These are phyloP conservation scores for Coemansia sp. DNA, from an alignment of 192 early-diverging fungal genomes.

Conservation along the genomic window DNA sequence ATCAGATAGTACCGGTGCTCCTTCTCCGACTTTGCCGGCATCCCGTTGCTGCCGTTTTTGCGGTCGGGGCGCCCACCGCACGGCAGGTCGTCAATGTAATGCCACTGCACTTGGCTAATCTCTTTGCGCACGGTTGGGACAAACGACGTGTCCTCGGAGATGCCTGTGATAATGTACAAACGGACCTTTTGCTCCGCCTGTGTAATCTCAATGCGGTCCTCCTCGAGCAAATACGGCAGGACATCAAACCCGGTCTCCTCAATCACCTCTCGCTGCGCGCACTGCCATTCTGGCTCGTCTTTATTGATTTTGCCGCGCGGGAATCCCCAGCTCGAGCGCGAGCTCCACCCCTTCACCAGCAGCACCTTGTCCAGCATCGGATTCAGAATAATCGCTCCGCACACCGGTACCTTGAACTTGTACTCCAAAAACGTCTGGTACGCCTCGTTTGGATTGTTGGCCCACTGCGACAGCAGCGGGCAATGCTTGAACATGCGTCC, in stretches of 20 bases:
- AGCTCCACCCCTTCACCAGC: conserved; percentile 92
- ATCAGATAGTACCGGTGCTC: conserved; percentile 67
- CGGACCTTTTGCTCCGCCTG: conserved; percentile 88
- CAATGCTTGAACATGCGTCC: conserved; percentile 86
- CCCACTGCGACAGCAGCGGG: conserved; percentile 87
- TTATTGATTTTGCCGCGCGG: conserved; percentile 99
- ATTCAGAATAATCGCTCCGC: conserved; percentile 96
- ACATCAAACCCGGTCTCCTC: conserved; percentile 97
- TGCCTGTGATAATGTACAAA: conserved; percentile 87
- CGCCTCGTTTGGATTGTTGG: conserved; percentile 80
- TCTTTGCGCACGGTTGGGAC: conserved; percentile 87
- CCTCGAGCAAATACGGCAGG: conserved; percentile 60
- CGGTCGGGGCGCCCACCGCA: conserved; percentile 26
- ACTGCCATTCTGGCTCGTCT: conserved; percentile 82
- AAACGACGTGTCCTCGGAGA: conserved; percentile 79
- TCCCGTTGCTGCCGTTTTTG: conserved; percentile 28
- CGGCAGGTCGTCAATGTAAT: conserved; percentile 63
- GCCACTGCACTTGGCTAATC: conserved; percentile 83
- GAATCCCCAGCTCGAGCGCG: conserved; percentile 92
- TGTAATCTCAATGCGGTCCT: conserved; percentile 84
- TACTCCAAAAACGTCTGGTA: conserved; percentile 94
- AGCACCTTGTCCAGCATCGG: conserved; percentile 68
- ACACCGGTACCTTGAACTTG: conserved; percentile 94
- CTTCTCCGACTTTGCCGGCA: conserved; percentile 30
- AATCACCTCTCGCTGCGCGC: conserved; percentile 90